Base-by-base conservation (phyloP, 176 grass and related monocot genomes). In the Carex myosuroides region DNA sequence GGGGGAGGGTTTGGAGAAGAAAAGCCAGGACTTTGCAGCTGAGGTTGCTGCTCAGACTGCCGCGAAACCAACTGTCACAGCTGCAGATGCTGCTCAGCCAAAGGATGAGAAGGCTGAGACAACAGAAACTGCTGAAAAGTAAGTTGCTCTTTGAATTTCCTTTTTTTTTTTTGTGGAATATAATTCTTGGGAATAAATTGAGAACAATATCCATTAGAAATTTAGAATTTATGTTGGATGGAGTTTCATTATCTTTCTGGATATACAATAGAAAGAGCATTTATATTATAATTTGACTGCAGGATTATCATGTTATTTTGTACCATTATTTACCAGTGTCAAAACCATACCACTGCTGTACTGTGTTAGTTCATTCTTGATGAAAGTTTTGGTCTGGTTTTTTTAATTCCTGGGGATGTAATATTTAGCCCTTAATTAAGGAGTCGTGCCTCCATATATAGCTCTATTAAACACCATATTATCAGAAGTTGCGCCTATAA, bases 1-100 rank as follows among this genome's bases (percentile, higher is more conserved):
- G 6, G 96, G 96, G 59, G 96, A 99, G 87, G 96, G 96, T 21
- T 84, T 99, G 83, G 93, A 95, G 88, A 99, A 99, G 89, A 99
- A 85, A 84, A 94, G 89, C 83, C 91, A 91, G 71, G 93, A 99
- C 88, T 99, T 99, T 85, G 96, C 93, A 68, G 91, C 93, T 68
- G 93, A 99, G 86, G 93, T 99, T 64, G 96, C 96, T 62, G 96
- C 96, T 64, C 96, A 95, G 83, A 99, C 96, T 62, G 61, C 88
- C 4, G 87, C 44, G 1, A 94, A 94, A 85, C 50, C 85, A 29
- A 39, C 62, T 66, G 46, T 22, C 24, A 56, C 73, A 55, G 24
- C 24, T 8, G 68, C 87, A 0, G 82, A 84, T 64, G 57, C 89
- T 71, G 61, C 66, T 79, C 78, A 79, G 35, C 61, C 46, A 14